phyloP scores from a whole-genome alignment of 2,329 filamentous ascomycete species.

The Trichoderma hamatum region DNA sequence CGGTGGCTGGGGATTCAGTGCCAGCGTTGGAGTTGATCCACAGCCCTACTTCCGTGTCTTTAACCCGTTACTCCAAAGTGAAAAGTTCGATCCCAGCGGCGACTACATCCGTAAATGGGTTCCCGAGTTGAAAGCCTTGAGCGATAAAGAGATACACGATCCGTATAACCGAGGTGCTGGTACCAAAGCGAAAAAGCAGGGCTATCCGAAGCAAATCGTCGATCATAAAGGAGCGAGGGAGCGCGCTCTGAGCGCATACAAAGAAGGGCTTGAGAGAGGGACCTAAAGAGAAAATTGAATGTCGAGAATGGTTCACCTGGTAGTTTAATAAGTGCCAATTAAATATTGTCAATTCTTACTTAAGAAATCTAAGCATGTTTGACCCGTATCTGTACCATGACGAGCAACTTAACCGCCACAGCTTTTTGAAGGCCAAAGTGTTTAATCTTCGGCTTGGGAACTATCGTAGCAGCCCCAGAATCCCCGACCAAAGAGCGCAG shows the following conservation, averaged over 20 bases:
- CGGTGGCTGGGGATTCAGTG: constrained; percentile 60
- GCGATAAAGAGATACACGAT: constrained; percentile 75
- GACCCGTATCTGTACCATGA: constrained; percentile 70
- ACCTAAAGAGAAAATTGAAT: constrained; percentile 29
- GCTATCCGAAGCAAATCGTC: constrained; percentile 76
- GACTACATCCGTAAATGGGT: constrained; percentile 84
- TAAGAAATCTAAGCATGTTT: constrained; percentile 46
- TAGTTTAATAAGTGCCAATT: constrained; percentile 1
- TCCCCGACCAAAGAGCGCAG: constrained; percentile 51
- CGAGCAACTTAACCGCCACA: constrained; percentile 57
- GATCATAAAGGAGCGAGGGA: constrained; percentile 71
- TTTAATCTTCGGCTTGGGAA: constrained; percentile 62
- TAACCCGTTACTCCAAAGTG: constrained; percentile 81
- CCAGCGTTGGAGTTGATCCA: constrained; percentile 75
- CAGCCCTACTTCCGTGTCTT: constrained; percentile 92
- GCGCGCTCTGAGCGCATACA: constrained; percentile 70
- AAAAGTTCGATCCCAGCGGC: constrained; percentile 80
- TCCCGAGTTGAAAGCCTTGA: constrained; percentile 67
- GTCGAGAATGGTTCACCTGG: neutral
- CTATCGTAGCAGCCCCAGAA: constrained; percentile 61
- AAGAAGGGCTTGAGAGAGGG: constrained; percentile 49
- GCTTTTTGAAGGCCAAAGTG: constrained; percentile 63
- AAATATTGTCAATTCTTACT: constrained; percentile 22
- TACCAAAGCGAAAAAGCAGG: constrained; percentile 61
- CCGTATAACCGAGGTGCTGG: constrained; percentile 70